Conservation (phyloP, 441 rosid genomes). For the Capsella rubella region DNA sequence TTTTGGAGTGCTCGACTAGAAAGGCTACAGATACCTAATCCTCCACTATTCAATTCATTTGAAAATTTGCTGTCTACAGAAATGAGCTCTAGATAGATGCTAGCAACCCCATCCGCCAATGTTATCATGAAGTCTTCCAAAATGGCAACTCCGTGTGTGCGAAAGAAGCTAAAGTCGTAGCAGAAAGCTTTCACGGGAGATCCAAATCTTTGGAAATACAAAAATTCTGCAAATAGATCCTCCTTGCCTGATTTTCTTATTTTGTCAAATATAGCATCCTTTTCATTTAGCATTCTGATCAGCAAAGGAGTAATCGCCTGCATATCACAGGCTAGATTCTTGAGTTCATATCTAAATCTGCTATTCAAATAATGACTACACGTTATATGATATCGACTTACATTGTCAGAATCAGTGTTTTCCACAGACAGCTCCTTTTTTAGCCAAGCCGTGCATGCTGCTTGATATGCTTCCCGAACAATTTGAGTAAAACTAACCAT, state of each 20-base stretch:
- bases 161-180: slow-evolving; percentile 63
- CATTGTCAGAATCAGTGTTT: slow-evolving; percentile 55
- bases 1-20: slow-evolving; percentile 90
- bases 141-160: slow-evolving; percentile 67
- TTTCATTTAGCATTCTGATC: slow-evolving; percentile 70
- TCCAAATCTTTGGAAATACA: slow-evolving; percentile 70
- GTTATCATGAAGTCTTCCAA: slow-evolving; percentile 87
- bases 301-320: slow-evolving; percentile 70
- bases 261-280: slow-evolving; percentile 59
- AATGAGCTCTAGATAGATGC: slow-evolving; percentile 82
- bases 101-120: slow-evolving; percentile 87
- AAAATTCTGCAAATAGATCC: slow-evolving; percentile 80
- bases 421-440: slow-evolving; percentile 58
- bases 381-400: slow-evolving; percentile 35
- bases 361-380: neutral
- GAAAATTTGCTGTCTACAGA: slow-evolving; percentile 84
- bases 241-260: slow-evolving; percentile 83
- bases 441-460: slow-evolving; percentile 72
- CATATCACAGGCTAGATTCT: slow-evolving; percentile 24
- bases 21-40: slow-evolving; percentile 68
- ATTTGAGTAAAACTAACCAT: slow-evolving; percentile 52
- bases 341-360: slow-evolving; percentile 28
- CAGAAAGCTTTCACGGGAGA: slow-evolving; percentile 61
- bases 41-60: slow-evolving; percentile 64
- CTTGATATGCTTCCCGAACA: slow-evolving; percentile 60